phyloP scores from a whole-genome alignment of 2,329 filamentous ascomycete species.

The Cryoendolithus antarcticus region DNA sequence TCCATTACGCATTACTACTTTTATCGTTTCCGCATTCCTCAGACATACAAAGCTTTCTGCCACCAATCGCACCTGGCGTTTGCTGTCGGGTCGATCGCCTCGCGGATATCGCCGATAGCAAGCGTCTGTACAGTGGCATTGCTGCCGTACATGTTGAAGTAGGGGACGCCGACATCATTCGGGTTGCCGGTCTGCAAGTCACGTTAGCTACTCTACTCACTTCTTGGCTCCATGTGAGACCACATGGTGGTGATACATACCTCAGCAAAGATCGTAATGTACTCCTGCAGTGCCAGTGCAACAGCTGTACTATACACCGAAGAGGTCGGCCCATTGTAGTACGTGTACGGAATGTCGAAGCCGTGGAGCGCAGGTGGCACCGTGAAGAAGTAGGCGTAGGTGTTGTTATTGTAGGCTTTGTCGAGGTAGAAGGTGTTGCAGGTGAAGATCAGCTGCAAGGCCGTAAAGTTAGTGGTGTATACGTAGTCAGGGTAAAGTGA shows the following conservation, averaged over 20 bases:
- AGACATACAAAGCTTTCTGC: conserved; percentile 36
- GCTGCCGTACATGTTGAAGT: conserved; percentile 36
- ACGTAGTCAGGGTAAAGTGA: conserved; percentile 27
- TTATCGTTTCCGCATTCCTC: background rate
- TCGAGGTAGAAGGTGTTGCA: conserved; percentile 43
- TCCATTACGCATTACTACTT: too few relatives aligned
- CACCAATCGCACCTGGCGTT: conserved; percentile 41
- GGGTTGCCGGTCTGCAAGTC: conserved; percentile 23
- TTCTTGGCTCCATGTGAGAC: too few relatives aligned
- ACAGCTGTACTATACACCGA: conserved; percentile 11
- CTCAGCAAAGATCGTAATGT: conserved; percentile 31
- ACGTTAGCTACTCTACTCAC: too few relatives aligned
- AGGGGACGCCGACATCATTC: conserved; percentile 26
- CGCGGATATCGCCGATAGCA: conserved; percentile 29
- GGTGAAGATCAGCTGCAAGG: conserved; percentile 20
- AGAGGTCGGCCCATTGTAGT: conserved; percentile 30
- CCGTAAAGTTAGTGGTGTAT: background rate
- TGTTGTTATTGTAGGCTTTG: conserved; percentile 33
- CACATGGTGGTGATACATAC: too few relatives aligned
- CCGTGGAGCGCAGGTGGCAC: conserved; percentile 43
- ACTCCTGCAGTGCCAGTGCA: conserved; percentile 34
- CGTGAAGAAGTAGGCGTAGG: conserved; percentile 41
- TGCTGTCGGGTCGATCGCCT: conserved; percentile 33
- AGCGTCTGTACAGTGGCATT: conserved; percentile 34
- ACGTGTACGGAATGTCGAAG: conserved; percentile 40